Conservation (phyloP, 805 yeast species). For the Cyberlindnera galapagoensis region DNA sequence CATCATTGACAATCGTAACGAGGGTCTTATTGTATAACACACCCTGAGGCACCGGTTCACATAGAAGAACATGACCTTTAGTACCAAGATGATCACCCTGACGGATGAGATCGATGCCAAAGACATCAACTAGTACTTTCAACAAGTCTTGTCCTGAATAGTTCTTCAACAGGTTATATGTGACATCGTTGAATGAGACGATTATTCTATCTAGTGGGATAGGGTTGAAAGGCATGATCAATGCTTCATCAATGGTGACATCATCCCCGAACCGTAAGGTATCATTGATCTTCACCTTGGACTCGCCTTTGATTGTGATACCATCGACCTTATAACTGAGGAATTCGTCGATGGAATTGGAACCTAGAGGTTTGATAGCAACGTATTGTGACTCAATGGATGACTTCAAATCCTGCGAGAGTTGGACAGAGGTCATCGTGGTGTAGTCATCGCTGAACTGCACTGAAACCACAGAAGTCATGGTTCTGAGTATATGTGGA, state of each 20-base stretch:
- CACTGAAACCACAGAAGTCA: constrained; percentile 6
- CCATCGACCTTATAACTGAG: constrained; percentile 6
- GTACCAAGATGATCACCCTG: constrained; percentile 15
- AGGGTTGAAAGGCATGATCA: constrained; percentile 11
- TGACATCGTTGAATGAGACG: constrained; percentile 17
- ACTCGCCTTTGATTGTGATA: constrained; percentile 1
- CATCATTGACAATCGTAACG: constrained; percentile 44
- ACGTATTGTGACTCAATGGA: constrained; percentile 4
- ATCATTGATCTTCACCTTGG: constrained; percentile 7
- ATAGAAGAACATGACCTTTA: constrained; percentile 43
- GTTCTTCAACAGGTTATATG: constrained; percentile 14
- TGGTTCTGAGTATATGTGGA: too few species aligned
- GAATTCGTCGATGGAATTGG: constrained; percentile 9
- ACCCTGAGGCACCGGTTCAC: constrained; percentile 78
- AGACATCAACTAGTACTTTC: constrained; percentile 4
- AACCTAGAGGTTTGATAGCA: constrained; percentile 17
- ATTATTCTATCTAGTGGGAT: constrained; percentile 15
- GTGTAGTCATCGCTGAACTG: constrained; percentile 8
- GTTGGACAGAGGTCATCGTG: constrained; percentile 1
- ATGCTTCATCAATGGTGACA: constrained; percentile 17
- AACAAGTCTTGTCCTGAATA: constrained; percentile 14
- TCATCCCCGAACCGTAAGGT: constrained; percentile 12
- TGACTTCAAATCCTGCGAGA: constrained; percentile 6
- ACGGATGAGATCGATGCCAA: constrained; percentile 12
- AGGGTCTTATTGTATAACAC: constrained; percentile 37